Evolutionary conservation across 805 yeast species (phyloP).

Genomic region (Wickerhamiella shivajii): DNA sequence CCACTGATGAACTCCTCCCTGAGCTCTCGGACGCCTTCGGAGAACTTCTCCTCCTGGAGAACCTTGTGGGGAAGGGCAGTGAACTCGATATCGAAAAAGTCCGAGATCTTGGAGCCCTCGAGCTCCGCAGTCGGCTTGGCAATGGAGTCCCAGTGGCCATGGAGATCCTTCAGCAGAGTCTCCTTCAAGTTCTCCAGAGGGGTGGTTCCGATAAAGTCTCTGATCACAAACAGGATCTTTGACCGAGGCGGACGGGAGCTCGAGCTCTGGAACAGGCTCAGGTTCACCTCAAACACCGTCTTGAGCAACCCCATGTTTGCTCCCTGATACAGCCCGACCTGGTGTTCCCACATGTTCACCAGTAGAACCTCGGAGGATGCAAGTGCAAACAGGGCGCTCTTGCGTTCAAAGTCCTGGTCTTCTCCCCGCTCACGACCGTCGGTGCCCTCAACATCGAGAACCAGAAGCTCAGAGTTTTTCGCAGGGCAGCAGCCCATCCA

Average conservation of each 20-base stretch:
- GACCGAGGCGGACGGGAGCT: slow-evolving; percentile 31
- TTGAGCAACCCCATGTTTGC: slow-evolving; percentile 92
- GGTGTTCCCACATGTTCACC: slow-evolving; percentile 93
- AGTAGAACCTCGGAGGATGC: slow-evolving; percentile 83
- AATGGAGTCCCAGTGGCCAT: slow-evolving; percentile 62
- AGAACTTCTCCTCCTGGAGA: slow-evolving; percentile 60
- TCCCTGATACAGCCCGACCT: slow-evolving; percentile 92
- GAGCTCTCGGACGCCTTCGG: slow-evolving; percentile 40
- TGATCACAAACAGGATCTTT: slow-evolving; percentile 57
- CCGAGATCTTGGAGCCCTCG: slow-evolving; percentile 39
- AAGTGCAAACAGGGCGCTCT: slow-evolving; percentile 87
- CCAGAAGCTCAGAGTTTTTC: slow-evolving; percentile 22
- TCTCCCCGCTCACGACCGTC: slow-evolving; percentile 98
- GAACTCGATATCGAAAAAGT: slow-evolving; percentile 76
- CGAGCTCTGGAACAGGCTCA: slow-evolving; percentile 63
- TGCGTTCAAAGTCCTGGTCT: slow-evolving; percentile 95
- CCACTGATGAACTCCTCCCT: slow-evolving; percentile 44
- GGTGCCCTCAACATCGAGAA: slow-evolving; percentile 97
- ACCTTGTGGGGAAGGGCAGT: slow-evolving; percentile 74
- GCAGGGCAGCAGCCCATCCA: slow-evolving; percentile 41
- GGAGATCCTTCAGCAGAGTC: slow-evolving; percentile 57
- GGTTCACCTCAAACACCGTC: slow-evolving; percentile 91
- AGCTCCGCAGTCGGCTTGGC: slow-evolving; percentile 53
- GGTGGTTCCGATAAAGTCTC: slow-evolving; percentile 84
- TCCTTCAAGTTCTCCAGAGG: slow-evolving; percentile 57